Conservation (phyloP, 371 early-diverging fungal species). For the Lichtheimia ramosa region DNA sequence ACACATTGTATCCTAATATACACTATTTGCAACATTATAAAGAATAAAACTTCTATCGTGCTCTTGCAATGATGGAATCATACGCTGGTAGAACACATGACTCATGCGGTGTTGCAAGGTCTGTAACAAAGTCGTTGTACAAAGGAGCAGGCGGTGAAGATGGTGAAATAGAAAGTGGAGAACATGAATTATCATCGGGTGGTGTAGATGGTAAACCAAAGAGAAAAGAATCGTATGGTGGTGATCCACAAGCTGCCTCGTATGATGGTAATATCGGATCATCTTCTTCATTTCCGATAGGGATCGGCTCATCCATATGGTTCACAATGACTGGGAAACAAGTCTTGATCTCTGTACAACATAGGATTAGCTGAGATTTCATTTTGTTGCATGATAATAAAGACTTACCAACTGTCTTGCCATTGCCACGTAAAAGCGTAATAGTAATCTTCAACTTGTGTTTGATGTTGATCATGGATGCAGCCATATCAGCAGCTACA, state of each 20-base stretch:
- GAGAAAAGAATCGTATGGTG: conserved; percentile 12
- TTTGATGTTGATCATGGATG: conserved; percentile 31
- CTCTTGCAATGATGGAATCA: too few relatives aligned
- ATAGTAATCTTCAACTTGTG: conserved; percentile 39
- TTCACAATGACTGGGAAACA: conserved; percentile 33
- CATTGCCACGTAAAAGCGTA: conserved; percentile 26
- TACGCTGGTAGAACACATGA: too few relatives aligned
- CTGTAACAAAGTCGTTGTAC: too few relatives aligned
- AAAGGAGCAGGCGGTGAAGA: background rate
- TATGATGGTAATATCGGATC: conserved; percentile 16
- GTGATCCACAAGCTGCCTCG: conserved; percentile 12
- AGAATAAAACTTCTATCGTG: too few relatives aligned
- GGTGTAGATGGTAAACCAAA: background rate
- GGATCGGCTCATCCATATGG: conserved; percentile 15
- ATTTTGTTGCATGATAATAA: background rate
- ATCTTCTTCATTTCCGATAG: conserved; percentile 11
- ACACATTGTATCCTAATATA: too few relatives aligned
- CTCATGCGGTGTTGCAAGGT: too few relatives aligned
- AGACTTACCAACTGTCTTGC: conserved; percentile 35
- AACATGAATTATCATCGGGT: background rate
- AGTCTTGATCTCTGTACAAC: conserved; percentile 28
- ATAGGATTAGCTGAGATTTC: background rate
- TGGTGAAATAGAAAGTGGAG: conserved; percentile 1
- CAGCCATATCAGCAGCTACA: conserved; percentile 19
- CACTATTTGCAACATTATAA: too few relatives aligned